These are phyloP conservation scores for Coemansia sp. DNA, from an alignment of 192 early-diverging fungal species.

Conservation along the genomic window DNA sequence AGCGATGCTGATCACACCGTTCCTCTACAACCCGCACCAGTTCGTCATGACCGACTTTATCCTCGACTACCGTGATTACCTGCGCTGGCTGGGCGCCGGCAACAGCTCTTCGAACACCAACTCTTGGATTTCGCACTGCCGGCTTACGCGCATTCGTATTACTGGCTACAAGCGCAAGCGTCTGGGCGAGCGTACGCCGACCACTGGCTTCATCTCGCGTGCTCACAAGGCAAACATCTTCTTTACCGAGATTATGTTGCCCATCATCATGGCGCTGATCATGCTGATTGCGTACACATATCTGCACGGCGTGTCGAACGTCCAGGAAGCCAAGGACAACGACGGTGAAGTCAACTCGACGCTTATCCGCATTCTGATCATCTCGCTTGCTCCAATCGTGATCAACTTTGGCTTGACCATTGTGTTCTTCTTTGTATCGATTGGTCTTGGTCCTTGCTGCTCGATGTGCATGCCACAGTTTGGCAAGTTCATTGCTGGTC, in stretches of 20 bases:
- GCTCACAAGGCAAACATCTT: conserved; percentile 68
- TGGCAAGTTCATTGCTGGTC: conserved; percentile 66
- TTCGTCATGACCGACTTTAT: conserved; percentile 78
- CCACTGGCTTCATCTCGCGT: conserved; percentile 62
- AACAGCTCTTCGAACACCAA: conserved; percentile 71
- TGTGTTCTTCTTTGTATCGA: conserved; percentile 62
- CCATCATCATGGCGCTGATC: conserved; percentile 60
- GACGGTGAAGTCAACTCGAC: conserved; percentile 41
- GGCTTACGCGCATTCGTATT: conserved; percentile 65
- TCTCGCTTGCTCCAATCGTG: conserved; percentile 68
- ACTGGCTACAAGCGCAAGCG: conserved; percentile 78
- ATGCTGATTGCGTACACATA: conserved; percentile 66
- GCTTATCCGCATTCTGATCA: conserved; percentile 59
- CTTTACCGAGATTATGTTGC: conserved; percentile 68
- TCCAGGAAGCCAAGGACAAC: conserved; percentile 26
- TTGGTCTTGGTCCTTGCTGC: conserved; percentile 61
- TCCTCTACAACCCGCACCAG: conserved; percentile 88
- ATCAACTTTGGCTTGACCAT: conserved; percentile 66
- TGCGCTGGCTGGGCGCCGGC: conserved; percentile 80
- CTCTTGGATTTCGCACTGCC: conserved; percentile 79
- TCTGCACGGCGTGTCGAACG: conserved; percentile 61
- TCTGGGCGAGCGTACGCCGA: conserved; percentile 61
- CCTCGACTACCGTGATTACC: conserved; percentile 75
- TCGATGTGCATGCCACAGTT: conserved; percentile 67
- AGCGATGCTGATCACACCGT: conserved; percentile 75